A percentile compares a stretch with the other conserved stretches of the same genome.
phyloP scores from a whole-genome alignment of 2,329 filamentous ascomycete genomes.

The Aspergillus amoenus region DNA sequence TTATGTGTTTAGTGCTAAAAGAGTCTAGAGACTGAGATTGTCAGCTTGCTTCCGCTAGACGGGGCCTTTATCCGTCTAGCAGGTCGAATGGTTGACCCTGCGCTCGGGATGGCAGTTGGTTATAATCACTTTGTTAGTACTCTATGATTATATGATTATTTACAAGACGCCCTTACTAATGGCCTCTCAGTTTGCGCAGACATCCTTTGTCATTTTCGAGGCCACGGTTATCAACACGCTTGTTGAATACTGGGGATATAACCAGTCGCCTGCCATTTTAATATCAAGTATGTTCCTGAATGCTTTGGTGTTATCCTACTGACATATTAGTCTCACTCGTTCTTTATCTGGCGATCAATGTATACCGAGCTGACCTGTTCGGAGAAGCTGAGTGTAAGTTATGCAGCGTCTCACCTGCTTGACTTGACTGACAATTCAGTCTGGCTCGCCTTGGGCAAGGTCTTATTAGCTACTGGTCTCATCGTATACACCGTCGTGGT shows the following conservation, averaged over 20 bases:
- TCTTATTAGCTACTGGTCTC: conserved; percentile 1
- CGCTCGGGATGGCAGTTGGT: conserved; percentile 1
- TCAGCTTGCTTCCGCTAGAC: conserved; percentile 1
- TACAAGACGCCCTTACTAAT: background rate
- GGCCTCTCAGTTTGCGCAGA: background rate
- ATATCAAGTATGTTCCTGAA: background rate
- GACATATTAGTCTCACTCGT: background rate
- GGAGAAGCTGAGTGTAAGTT: conserved; percentile 2
- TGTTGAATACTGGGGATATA: conserved; percentile 3
- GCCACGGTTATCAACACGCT: conserved; percentile 3
- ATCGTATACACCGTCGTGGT: conserved; percentile 1
- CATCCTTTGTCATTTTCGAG: conserved; percentile 6
- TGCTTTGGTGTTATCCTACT: background rate
- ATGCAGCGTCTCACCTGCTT: background rate
- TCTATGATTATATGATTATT: background rate
- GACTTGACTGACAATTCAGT: background rate
- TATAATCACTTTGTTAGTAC: conserved; percentile 4
- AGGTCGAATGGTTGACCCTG: conserved; percentile 4
- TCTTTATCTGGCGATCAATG: conserved; percentile 2
- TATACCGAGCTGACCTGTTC: conserved; percentile 1
- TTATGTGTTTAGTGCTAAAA: background rate
- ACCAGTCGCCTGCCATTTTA: conserved; percentile 2
- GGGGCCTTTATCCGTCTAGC: conserved; percentile 4
- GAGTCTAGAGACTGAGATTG: background rate
- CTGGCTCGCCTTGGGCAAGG: background rate